Conservation (phyloP, 1,284 basidiomycete species). For the Irpex rosettiformis region DNA sequence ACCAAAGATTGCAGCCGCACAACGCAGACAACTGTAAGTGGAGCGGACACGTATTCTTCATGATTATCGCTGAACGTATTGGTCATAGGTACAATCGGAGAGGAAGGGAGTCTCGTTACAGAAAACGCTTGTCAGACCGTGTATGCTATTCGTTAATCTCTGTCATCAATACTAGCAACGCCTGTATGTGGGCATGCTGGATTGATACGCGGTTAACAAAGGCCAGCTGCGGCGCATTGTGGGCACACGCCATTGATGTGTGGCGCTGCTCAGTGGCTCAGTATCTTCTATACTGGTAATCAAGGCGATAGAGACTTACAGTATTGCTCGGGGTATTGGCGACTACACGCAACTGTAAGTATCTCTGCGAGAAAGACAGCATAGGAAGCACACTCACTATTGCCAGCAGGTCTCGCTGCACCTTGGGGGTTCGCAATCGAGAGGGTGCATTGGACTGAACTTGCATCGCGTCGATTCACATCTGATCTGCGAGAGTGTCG, state of each 20-base stretch:
- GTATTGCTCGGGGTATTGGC: conserved; percentile 66
- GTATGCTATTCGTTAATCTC: neutral
- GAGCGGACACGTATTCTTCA: neutral
- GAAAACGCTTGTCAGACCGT: neutral
- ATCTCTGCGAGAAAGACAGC: neutral
- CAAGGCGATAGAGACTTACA: conserved; percentile 31
- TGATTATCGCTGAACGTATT: neutral
- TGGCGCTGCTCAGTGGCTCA: conserved; percentile 30
- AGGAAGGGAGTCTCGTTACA: neutral
- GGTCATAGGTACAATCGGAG: neutral
- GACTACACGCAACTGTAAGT: conserved; percentile 35
- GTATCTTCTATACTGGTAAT: conserved; percentile 9
- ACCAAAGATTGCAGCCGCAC: neutral
- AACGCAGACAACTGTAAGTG: neutral
- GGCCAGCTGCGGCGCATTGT: conserved; percentile 20
- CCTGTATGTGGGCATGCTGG: too few species aligned
- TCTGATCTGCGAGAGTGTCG: conserved; percentile 44
- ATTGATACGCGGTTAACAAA: neutral
- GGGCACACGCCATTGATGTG: conserved; percentile 48
- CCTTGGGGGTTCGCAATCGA: conserved; percentile 42
- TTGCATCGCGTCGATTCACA: conserved; percentile 58
- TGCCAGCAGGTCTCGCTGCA: conserved; percentile 67
- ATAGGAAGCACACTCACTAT: conserved; percentile 45
- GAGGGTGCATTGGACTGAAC: conserved; percentile 60
- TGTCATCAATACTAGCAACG: neutral